Evolutionary conservation across 1,139 yeast genomes (phyloP).

Genomic region (Hansenula sp.): DNA sequence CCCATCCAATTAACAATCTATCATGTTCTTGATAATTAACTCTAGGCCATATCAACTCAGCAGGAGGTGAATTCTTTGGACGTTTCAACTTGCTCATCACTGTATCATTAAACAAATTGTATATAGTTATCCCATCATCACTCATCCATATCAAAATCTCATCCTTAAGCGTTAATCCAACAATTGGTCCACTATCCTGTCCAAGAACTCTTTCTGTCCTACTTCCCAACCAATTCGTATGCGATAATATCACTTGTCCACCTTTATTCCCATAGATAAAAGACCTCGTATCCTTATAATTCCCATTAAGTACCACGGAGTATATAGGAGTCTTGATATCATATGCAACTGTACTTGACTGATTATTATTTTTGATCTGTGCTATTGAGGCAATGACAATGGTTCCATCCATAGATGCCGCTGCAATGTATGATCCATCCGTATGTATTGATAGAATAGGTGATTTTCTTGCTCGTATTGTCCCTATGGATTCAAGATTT

Average conservation of each 20-base stretch:
- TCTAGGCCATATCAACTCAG: slow-evolving; percentile 85
- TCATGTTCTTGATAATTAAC: slow-evolving; percentile 64
- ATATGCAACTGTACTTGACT: slow-evolving; percentile 43
- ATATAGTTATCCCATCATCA: slow-evolving; percentile 69
- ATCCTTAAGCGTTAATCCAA: slow-evolving; percentile 55
- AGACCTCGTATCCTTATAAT: slow-evolving; percentile 54
- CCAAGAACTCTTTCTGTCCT: slow-evolving; percentile 64
- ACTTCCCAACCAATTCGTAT: slow-evolving; percentile 82
- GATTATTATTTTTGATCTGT: slow-evolving; percentile 31
- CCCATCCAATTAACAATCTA: slow-evolving; percentile 81
- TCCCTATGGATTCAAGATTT: slow-evolving; percentile 54
- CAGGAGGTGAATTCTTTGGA: slow-evolving; percentile 60
- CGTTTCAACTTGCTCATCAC: slow-evolving; percentile 47
- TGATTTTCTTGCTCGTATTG: slow-evolving; percentile 82
- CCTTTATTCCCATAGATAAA: slow-evolving; percentile 90
- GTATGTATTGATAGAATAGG: slow-evolving; percentile 69
- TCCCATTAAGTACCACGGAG: slow-evolving; percentile 74
- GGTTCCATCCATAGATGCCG: slow-evolving; percentile 93
- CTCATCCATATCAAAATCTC: slow-evolving; percentile 81
- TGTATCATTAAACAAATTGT: slow-evolving; percentile 43
- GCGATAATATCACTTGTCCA: slow-evolving; percentile 73
- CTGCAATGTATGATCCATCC: slow-evolving; percentile 72
- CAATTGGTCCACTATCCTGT: slow-evolving; percentile 66
- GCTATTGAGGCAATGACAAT: slow-evolving; percentile 71
- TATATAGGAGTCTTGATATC: slow-evolving; percentile 89